These are phyloP conservation scores for Penicillium riverlandense DNA, from an alignment of 495 filamentous ascomycete genomes.

Conservation along the genomic window DNA sequence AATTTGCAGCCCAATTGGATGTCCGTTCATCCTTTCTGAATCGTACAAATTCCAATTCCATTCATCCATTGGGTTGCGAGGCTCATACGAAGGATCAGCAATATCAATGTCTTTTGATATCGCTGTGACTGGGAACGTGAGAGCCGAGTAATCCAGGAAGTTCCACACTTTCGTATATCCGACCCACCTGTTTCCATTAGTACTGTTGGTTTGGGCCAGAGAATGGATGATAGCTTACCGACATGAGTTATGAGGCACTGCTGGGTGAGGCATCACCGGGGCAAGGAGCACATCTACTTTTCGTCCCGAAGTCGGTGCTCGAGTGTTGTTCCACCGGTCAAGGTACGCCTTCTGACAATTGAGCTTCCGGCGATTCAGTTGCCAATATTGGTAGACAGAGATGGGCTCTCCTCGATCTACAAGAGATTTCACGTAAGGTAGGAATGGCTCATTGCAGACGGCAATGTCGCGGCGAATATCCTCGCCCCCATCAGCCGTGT, in stretches of 20 bases:
- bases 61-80: constrained; percentile 44
- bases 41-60: constrained; percentile 45
- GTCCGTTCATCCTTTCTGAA: constrained; percentile 26
- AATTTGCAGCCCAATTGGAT: constrained; percentile 47
- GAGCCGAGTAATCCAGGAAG: constrained; percentile 54
- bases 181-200: constrained; percentile 22
- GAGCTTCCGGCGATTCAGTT: constrained; percentile 45
- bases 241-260: constrained; percentile 31
- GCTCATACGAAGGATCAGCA: constrained; percentile 38
- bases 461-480: constrained; percentile 44
- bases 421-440: constrained; percentile 41
- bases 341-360: constrained; percentile 48
- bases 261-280: constrained; percentile 40
- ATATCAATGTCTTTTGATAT: no score
- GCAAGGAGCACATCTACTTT: constrained; percentile 58
- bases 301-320: constrained; percentile 34
- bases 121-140: constrained; percentile 43
- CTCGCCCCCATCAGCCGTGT: constrained; percentile 48
- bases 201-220: no score
- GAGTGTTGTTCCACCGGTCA: constrained; percentile 44
- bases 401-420: constrained; percentile 43
- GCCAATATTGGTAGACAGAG: constrained; percentile 50
- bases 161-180: constrained; percentile 67
- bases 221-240: no score
- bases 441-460: constrained; percentile 44